Base-by-base conservation (phyloP, 805 yeast genomes). In the Candida arabinofermentans region DNA sequence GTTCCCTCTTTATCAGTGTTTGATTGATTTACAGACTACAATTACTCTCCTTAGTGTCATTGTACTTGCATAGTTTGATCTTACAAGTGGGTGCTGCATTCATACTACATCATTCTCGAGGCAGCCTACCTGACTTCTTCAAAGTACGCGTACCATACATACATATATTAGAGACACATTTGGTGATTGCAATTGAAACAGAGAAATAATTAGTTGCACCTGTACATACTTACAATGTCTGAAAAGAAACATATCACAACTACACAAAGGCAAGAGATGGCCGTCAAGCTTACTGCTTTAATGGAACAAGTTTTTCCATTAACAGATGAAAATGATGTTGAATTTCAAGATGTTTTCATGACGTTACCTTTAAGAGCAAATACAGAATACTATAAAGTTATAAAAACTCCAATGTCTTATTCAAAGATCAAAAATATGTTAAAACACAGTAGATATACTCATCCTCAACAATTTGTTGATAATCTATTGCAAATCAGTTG, bases 401-500 rank as follows among this genome's bases (percentile, higher is more conserved):
- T 91, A 57, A 73, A 72, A 54, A 75, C 75, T 38, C 98, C 97
- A n/a, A 77, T 86, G 56, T 86, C 96, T 6, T 74, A 90, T 48
- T 80, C 81, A 51, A 79, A 83, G 47, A 75, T 90, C 43, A 80
- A 75, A 43, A 74, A 80, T 49, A 71, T 76, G 44, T 63, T 86
- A 27, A 77, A 77, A 44, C 68, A 72, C 31, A 64, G 62, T 37
- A 65, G 64, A 45, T 90, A 89, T 65, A 59, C 66, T 5, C 69
- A 69, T 35, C 77, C 86, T 1, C 84, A 81, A 51, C 81, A 79
- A 34, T 89, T 87, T 60, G 66, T 90, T 27, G 74, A 69, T 43
- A 96, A 90, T 61, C 59, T 90, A 44, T 87, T 83, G 0, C 95
- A 86, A 61, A 84, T 91, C 39, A 76, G 87, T 1, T 87, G 95